phyloP scores from a whole-genome alignment of 345 rosid genomes.

The Arabidopsis suecica region DNA sequence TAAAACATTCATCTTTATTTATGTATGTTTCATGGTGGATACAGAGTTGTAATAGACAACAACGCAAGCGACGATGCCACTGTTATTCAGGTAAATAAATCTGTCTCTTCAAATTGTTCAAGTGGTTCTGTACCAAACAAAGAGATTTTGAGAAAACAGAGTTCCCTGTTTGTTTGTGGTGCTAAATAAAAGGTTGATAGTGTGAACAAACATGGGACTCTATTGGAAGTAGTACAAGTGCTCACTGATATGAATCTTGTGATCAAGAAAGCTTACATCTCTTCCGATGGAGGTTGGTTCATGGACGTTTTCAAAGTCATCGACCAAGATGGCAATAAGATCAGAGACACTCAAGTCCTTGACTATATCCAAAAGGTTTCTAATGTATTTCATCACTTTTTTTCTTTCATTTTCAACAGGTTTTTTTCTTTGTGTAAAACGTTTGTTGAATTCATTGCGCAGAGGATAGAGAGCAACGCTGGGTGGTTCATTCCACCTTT shows the following conservation, averaged over 20 bases:
- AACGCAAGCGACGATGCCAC: constrained; percentile 71
- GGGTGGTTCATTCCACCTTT: constrained; percentile 58
- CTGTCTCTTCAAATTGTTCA: background rate
- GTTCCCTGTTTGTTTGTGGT: constrained; percentile 3
- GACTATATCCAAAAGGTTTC: constrained; percentile 70
- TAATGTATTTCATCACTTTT: background rate
- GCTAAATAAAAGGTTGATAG: constrained; percentile 67
- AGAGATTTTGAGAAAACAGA: background rate
- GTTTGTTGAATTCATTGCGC: constrained; percentile 32
- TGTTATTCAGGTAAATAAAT: constrained; percentile 62
- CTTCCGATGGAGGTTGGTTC: constrained; percentile 95
- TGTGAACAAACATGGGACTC: constrained; percentile 82
- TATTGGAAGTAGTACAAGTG: constrained; percentile 88
- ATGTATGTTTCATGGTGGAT: constrained; percentile 17
- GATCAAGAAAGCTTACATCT: constrained; percentile 84
- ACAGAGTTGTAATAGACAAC: constrained; percentile 88
- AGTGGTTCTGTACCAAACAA: background rate
- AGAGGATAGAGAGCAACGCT: constrained; percentile 82
- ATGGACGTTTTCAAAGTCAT: constrained; percentile 93
- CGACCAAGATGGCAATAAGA: constrained; percentile 68
- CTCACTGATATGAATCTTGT: constrained; percentile 84
- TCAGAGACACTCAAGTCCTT: constrained; percentile 63
- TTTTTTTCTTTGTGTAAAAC: background rate
- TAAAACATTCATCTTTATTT: background rate
- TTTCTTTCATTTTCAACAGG: background rate